phyloP scores from a whole-genome alignment of 257 asterid genomes.

The Penstemon eatonii region DNA sequence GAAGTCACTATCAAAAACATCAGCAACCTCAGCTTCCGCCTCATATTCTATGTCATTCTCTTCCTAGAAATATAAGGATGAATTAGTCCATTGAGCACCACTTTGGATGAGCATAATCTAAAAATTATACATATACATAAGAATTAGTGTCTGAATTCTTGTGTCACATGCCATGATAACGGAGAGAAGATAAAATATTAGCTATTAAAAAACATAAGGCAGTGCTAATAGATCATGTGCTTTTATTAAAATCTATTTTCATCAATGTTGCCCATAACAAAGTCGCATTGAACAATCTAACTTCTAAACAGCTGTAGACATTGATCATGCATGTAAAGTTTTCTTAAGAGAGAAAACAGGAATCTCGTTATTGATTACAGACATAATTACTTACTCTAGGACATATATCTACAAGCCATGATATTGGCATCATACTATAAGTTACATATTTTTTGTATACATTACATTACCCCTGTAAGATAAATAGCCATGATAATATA shows the following conservation, averaged over 20 bases:
- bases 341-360: constrained; percentile 4
- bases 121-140: neutral
- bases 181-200: neutral
- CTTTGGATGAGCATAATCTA: neutral
- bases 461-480: no score
- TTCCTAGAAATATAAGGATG: constrained; percentile 56
- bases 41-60: constrained; percentile 75
- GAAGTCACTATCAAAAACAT: constrained; percentile 94
- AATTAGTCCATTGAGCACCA: constrained; percentile 6
- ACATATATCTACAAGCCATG: no score
- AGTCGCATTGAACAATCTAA: neutral
- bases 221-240: neutral
- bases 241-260: constrained; percentile 6
- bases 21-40: constrained; percentile 79
- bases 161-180: neutral
- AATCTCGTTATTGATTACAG: neutral
- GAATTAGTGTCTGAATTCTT: neutral
- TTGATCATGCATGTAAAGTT: neutral
- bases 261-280: constrained; percentile 18
- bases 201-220: constrained; percentile 19
- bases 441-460: no score
- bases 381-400: no score
- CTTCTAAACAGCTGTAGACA: neutral
- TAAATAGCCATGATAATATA: no score
- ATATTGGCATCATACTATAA: no score